Percentiles rank a stretch among this genome's conserved stretches.
Conservation (phyloP, 306 rosid genomes). For the Sechiopsis laciniata region DNA sequence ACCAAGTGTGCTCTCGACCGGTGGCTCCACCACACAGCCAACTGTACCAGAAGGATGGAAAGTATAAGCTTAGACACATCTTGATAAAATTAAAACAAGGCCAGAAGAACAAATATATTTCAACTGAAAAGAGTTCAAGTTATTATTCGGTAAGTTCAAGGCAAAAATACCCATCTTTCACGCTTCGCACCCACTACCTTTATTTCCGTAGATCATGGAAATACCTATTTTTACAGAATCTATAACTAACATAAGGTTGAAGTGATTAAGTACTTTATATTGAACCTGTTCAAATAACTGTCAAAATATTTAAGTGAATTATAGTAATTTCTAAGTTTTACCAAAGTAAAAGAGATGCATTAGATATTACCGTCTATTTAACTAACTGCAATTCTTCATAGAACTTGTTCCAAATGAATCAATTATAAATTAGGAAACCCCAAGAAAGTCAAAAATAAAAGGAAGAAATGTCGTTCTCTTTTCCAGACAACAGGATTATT, state of each 20-base stretch:
- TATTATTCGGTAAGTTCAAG: background rate
- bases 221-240: background rate
- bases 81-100: background rate
- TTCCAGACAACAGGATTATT: background rate
- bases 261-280: background rate
- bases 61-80: conserved; percentile 7
- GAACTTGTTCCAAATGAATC: background rate
- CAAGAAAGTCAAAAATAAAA: background rate
- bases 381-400: background rate
- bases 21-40: conserved; percentile 98
- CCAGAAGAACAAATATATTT: background rate
- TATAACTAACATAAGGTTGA: background rate
- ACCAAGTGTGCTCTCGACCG: conserved; percentile 83
- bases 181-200: background rate
- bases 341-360: background rate
- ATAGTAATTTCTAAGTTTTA: background rate
- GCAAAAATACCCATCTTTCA: background rate
- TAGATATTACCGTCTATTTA: background rate
- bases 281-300: background rate
- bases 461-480: background rate
- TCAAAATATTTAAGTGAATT: background rate
- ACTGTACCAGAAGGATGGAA: conserved; percentile 47
- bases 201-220: background rate
- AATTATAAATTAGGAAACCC: background rate
- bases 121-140: too few relatives aligned